phyloP scores from a whole-genome alignment of 148 eudicot genomes.

The Rhododendron ovatum region DNA sequence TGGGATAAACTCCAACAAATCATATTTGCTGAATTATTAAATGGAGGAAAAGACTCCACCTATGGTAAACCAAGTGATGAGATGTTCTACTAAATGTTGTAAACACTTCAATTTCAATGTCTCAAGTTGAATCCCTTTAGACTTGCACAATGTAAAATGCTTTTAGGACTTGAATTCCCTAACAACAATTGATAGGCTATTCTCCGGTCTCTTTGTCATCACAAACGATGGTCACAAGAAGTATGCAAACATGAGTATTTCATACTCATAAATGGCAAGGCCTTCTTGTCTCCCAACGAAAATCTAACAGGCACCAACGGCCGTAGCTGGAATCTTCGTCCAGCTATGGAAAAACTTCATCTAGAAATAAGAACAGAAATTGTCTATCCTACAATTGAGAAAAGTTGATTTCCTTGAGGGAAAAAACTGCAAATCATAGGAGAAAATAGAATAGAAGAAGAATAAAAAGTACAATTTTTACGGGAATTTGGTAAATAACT shows the following conservation, averaged over 20 bases:
- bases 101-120: too few relatives aligned
- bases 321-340: not conserved
- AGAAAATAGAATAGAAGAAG: not conserved
- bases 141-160: not conserved
- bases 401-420: not conserved
- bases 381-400: not conserved
- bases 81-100: too few relatives aligned
- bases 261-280: not conserved
- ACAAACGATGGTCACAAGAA: not conserved
- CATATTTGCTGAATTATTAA: not conserved
- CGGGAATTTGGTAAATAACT: not conserved
- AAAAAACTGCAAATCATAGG: not conserved
- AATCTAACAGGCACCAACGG: not conserved
- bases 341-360: not conserved
- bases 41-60: too few relatives aligned
- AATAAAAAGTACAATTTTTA: not conserved
- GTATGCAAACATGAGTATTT: not conserved
- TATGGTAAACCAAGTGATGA: too few relatives aligned
- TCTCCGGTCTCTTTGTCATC: not conserved
- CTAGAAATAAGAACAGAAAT: not conserved
- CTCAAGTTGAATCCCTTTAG: not conserved
- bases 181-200: not conserved
- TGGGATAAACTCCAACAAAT: too few relatives aligned
- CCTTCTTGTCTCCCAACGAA: not conserved
- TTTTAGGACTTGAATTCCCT: not conserved